Evolutionary conservation across 805 yeast species (phyloP).

Genomic region (Lachancea nothofagi): DNA sequence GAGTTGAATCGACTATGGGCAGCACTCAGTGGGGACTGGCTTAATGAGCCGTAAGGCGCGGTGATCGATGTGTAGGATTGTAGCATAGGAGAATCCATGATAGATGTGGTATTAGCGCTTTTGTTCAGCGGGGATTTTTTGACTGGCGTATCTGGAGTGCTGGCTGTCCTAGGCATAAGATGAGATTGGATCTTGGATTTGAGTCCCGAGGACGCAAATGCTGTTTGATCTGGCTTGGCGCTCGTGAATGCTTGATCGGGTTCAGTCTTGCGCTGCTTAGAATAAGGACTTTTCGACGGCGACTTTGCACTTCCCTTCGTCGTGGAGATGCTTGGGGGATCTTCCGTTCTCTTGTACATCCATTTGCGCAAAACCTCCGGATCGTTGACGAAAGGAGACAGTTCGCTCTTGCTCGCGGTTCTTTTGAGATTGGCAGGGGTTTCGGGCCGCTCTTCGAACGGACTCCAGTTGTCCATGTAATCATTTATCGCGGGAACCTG

Average conservation of each 20-base stretch:
- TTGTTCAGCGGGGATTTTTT: conserved; percentile 27
- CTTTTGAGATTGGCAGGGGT: conserved; percentile 22
- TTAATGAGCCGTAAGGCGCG: conserved; percentile 6
- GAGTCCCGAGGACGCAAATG: conserved; percentile 26
- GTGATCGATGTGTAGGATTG: conserved; percentile 9
- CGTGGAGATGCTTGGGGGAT: neutral
- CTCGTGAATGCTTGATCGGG: conserved; percentile 6
- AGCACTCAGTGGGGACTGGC: conserved; percentile 9
- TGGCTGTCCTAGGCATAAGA: conserved; percentile 21
- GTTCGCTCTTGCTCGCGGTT: conserved; percentile 26
- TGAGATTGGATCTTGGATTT: conserved; percentile 24
- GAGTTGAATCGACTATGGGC: conserved; percentile 5
- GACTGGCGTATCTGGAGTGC: conserved; percentile 31
- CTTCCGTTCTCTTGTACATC: conserved; percentile 14
- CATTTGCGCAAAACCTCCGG: conserved; percentile 19
- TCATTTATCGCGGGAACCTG: conserved; percentile 16
- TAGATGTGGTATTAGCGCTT: conserved; percentile 11
- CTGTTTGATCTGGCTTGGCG: conserved; percentile 28
- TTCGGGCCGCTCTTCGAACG: conserved; percentile 18
- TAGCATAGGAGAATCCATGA: conserved; percentile 12
- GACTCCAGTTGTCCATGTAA: conserved; percentile 27
- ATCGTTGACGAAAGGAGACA: conserved; percentile 30
- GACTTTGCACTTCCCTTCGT: conserved; percentile 1
- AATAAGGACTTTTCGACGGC: neutral
- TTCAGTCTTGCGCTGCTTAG: conserved; percentile 9